A percentile compares a stretch with the other conserved stretches of the same genome.
phyloP scores from a whole-genome alignment of 2,329 filamentous ascomycete genomes.

The Pseudogymnoascus sp. region DNA sequence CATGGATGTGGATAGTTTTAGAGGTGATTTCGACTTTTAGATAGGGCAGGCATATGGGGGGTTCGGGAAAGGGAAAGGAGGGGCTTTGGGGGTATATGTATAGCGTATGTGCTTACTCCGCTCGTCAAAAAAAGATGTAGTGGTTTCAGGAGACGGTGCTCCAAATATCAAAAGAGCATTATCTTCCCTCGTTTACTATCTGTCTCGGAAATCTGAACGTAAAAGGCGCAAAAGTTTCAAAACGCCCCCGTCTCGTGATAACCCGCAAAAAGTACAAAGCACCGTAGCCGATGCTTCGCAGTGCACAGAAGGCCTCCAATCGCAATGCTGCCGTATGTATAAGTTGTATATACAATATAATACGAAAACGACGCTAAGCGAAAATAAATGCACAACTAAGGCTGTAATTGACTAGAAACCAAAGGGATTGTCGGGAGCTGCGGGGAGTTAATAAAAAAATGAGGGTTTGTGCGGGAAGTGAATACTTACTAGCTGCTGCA shows the following conservation, averaged over 20 bases:
- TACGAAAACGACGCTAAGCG: conserved; percentile 6
- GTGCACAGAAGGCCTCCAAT: not conserved
- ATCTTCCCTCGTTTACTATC: conserved; percentile 6
- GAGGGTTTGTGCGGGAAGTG: conserved; percentile 5
- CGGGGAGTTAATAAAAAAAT: conserved; percentile 14
- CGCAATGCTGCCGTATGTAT: conserved; percentile 3
- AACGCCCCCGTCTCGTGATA: conserved; percentile 1
- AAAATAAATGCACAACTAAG: conserved; percentile 1
- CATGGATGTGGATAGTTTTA: conserved; percentile 84
- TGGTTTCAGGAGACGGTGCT: not conserved
- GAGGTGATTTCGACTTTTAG: conserved; percentile 81
- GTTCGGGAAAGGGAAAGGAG: not conserved
- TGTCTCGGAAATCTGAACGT: conserved; percentile 7
- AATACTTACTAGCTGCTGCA: conserved; percentile 83
- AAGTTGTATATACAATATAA: conserved; percentile 6
- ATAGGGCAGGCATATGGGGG: not conserved
- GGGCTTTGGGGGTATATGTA: not conserved
- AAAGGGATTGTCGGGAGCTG: conserved; percentile 63
- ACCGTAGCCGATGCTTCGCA: conserved; percentile 5
- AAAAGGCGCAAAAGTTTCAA: not conserved
- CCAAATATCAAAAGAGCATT: conserved; percentile 3
- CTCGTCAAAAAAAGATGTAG: conserved; percentile 1
- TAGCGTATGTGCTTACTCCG: conserved; percentile 3
- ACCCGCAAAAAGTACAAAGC: not conserved
- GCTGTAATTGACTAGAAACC: conserved; percentile 43